phyloP scores from a whole-genome alignment of 2,329 filamentous ascomycete species.

The Ceratocystiopsis brevicomis region DNA sequence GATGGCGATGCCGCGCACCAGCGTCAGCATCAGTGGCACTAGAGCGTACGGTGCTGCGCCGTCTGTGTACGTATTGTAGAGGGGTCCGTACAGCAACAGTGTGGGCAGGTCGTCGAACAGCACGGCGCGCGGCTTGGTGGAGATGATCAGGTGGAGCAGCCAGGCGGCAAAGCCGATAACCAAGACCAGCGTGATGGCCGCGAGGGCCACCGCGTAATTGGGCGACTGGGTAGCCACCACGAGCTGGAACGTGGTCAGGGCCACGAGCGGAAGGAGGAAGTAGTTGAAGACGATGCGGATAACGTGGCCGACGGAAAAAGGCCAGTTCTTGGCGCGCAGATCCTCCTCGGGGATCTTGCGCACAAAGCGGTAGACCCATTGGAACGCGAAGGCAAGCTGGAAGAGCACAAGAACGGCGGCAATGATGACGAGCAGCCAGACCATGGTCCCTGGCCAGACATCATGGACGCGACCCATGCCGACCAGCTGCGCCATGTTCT shows the following conservation, averaged over 20 bases:
- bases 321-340: conserved; percentile 74
- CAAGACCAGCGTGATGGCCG: conserved; percentile 53
- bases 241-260: conserved; percentile 80
- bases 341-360: conserved; percentile 66
- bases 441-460: conserved; percentile 84
- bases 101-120: conserved; percentile 88
- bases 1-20: conserved; percentile 74
- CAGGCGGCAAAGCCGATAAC: conserved; percentile 58
- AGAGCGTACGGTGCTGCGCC: conserved; percentile 79
- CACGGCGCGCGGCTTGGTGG: conserved; percentile 63
- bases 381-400: conserved; percentile 56
- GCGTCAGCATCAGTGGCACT: conserved; percentile 66
- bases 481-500: conserved; percentile 59
- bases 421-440: conserved; percentile 72
- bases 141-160: conserved; percentile 64
- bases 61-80: conserved; percentile 96
- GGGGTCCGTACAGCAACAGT: conserved; percentile 70
- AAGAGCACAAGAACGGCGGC: conserved; percentile 46
- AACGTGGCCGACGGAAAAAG: conserved; percentile 63
- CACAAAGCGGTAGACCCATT: conserved; percentile 57
- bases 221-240: conserved; percentile 54
- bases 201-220: conserved; percentile 51
- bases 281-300: conserved; percentile 84
- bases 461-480: conserved; percentile 61
- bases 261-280: conserved; percentile 71